Conservation (phyloP, 140 eudicot genomes). For the Flaveria floridana region DNA sequence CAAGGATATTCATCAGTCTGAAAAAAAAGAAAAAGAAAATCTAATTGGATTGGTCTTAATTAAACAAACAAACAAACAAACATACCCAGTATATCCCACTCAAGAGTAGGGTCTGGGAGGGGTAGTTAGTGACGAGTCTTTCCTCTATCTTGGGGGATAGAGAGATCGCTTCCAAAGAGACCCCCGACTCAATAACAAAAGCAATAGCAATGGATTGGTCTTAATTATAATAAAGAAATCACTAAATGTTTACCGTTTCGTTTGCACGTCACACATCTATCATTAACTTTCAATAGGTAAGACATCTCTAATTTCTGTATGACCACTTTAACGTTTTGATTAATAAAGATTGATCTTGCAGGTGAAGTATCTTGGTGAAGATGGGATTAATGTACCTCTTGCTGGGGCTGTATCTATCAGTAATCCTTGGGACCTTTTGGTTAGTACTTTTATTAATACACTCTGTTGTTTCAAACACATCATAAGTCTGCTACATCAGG, state of each 20-base stretch:
- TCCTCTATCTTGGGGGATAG: no score
- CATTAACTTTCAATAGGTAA: neutral
- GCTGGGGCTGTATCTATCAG: conserved; percentile 84
- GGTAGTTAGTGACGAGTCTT: no score
- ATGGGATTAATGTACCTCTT: conserved; percentile 61
- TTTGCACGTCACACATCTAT: neutral
- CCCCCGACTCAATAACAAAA: no score
- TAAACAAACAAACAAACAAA: no score
- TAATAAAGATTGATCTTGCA: conserved; percentile 27
- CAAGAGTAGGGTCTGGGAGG: no score
- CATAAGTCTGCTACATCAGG: neutral
- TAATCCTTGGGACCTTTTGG: conserved; percentile 97
- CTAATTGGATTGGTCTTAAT: neutral
- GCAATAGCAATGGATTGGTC: no score
- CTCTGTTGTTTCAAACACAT: neutral
- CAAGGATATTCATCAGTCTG: neutral
- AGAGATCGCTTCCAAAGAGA: no score
- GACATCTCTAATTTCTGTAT: neutral
- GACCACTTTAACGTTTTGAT: conserved; percentile 15
- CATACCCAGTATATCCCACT: no score
- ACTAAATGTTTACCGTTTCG: neutral
- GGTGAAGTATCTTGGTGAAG: conserved; percentile 94
- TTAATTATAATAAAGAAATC: neutral
- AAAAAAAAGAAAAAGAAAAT: neutral
- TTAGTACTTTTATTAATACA: conserved; percentile 38